These are phyloP conservation scores for Leccinum ochraceum DNA, from an alignment of 768 basidiomycete species.

Conservation along the genomic window DNA sequence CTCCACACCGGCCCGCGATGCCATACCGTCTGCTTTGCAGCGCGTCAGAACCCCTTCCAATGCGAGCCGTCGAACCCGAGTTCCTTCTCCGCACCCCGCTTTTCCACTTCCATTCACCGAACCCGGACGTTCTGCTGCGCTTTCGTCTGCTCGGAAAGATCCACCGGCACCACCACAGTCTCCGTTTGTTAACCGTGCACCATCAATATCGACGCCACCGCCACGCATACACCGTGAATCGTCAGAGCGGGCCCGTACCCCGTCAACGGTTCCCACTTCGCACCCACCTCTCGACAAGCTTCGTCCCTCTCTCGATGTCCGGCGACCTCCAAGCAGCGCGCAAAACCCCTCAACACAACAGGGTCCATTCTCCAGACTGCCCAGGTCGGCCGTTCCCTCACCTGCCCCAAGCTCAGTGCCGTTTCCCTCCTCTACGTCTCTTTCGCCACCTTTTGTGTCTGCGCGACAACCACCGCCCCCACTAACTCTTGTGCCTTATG, in stretches of 20 bases:
- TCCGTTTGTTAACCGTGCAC: constrained; percentile 6
- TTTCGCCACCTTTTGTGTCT: constrained; percentile 6
- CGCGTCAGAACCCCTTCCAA: constrained; percentile 26
- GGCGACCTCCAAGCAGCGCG: constrained; percentile 18
- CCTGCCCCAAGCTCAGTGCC: constrained; percentile 14
- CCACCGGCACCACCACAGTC: constrained; percentile 11
- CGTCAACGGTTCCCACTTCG: constrained; percentile 18
- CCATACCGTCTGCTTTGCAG: constrained; percentile 15
- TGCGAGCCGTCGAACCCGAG: constrained; percentile 1
- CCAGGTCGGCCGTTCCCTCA: constrained; percentile 12
- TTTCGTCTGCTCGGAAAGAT: constrained; percentile 20
- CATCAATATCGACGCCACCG: constrained; percentile 14
- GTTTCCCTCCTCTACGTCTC: constrained; percentile 16
- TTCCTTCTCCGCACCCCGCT: constrained; percentile 12
- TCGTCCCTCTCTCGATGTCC: constrained; percentile 14
- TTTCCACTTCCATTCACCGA: constrained; percentile 18
- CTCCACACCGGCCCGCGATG: constrained; percentile 18
- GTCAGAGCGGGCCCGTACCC: constrained; percentile 17
- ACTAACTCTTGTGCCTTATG: constrained; percentile 11
- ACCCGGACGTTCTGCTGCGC: constrained; percentile 15
- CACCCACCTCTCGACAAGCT: constrained; percentile 21
- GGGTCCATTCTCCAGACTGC: constrained; percentile 9
- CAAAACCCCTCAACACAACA: constrained; percentile 9
- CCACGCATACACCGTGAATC: constrained; percentile 15
- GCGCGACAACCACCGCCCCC: constrained; percentile 24